phyloP scores from a whole-genome alignment of 306 rosid genomes.

The Castanopsis chinensis region DNA sequence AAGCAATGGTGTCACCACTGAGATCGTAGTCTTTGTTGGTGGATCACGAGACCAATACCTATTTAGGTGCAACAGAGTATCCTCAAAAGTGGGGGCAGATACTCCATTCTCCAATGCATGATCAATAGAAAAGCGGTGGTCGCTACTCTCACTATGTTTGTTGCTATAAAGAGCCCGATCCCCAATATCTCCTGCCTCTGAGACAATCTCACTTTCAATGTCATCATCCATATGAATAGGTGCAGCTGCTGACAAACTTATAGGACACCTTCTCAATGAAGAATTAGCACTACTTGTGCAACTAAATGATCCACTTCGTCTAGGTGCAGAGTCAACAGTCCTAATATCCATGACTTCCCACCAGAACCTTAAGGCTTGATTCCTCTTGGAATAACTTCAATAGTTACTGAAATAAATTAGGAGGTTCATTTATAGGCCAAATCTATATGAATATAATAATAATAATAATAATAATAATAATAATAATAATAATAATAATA shows the following conservation, averaged over 20 bases:
- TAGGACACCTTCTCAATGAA: slow-evolving; percentile 50
- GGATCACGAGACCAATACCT: too few species aligned
- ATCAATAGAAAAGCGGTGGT: too few species aligned
- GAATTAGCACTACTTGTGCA: slow-evolving; percentile 38
- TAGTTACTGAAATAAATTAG: background rate
- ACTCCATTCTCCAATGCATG: slow-evolving; percentile 47
- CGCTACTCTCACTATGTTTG: too few species aligned
- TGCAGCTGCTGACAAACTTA: slow-evolving; percentile 41
- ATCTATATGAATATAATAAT: background rate
- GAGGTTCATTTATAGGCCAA: background rate
- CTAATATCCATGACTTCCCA: slow-evolving; percentile 36
- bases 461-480: too few species aligned
- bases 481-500: too few species aligned
- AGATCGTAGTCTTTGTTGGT: too few species aligned
- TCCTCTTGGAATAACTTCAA: slow-evolving; percentile 26
- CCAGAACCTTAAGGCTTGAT: slow-evolving; percentile 14
- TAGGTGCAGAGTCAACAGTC: slow-evolving; percentile 12
- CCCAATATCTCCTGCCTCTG: slow-evolving; percentile 92
- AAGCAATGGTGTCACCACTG: too few species aligned
- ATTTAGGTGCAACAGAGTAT: too few species aligned
- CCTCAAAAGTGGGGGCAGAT: too few species aligned
- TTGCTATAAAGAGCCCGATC: slow-evolving; percentile 67
- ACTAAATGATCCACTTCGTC: slow-evolving; percentile 25
- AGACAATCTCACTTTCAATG: slow-evolving; percentile 46
- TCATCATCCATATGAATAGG: slow-evolving; percentile 38